Evolutionary conservation across 164 flowering plant species (phyloP), one percentile per base, ranked within the genome.

Genomic region (Cinnamomum micranthum): DNA sequence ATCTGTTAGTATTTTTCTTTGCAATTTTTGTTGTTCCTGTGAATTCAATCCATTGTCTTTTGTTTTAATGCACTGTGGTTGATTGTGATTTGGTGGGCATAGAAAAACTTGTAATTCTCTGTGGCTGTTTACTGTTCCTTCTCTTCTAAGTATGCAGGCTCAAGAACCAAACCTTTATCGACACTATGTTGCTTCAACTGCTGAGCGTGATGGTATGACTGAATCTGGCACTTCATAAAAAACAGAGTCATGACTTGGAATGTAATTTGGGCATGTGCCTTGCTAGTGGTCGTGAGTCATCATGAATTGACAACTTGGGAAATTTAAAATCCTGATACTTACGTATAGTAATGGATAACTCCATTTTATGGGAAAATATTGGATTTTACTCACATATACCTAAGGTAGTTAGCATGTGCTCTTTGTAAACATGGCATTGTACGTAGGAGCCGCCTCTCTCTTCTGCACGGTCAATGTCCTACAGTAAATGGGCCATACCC

Each of bases 141-240:
- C 23, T 11, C 47, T 33, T 76, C 75, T 41, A 77, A 78, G 70
- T 28, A 33, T 86, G 86, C 89, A 95, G 99, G 88, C 76, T 72
- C 89, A 77, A 81, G 95, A 85, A 75, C 24, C 93, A 76, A 92
- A 86, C 79, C 75, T 80, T 70, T 95, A 41, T 76, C 79, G 98
- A 71, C 99, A 88, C 60, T 90, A 88, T 85, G 82, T 91, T 76
- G 89, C 93, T 76, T 84, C 94, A 77, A 92, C 99, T 75, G 90
- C 90, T 27, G 99, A 92, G 76, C 85, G 99, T 69, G 97, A 95
- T 85, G 99, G 99, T 93, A 87, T 6, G 78, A 41, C 60, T 55
- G 60, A 19, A 35, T 31, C n/a, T 9, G 28, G 15, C 28, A 22
- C 15, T 25, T 9, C 31, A 25, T 22, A 64, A n/a, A 25, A 64